Evolutionary conservation across 768 basidiomycete species (phyloP).

Genomic region (Tulasnella sp.): DNA sequence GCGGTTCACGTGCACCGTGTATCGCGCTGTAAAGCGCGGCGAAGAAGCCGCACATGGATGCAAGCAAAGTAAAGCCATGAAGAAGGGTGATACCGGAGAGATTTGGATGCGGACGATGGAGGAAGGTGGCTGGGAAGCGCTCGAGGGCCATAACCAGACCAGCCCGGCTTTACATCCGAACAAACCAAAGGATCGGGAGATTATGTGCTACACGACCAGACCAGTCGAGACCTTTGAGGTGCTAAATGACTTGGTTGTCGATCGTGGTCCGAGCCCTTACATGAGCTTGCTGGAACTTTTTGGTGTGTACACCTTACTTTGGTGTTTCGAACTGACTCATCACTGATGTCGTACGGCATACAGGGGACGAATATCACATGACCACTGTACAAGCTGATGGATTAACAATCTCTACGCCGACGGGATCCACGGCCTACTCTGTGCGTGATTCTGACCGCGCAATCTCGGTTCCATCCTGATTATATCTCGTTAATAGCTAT

Average conservation of each 20-base stretch:
- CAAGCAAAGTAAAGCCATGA: conserved; percentile 54
- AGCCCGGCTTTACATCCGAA: conserved; percentile 19
- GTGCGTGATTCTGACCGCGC: conserved; percentile 38
- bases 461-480: not conserved
- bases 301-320: conserved; percentile 43
- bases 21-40: conserved; percentile 75
- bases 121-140: conserved; percentile 89
- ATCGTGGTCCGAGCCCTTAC: conserved; percentile 95
- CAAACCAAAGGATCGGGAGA: conserved; percentile 75
- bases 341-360: conserved; percentile 11
- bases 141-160: conserved; percentile 47
- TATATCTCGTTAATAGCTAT: conserved; percentile 42
- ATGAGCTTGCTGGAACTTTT: conserved; percentile 93
- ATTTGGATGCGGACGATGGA: conserved; percentile 93
- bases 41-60: conserved; percentile 40
- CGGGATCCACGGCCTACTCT: conserved; percentile 97
- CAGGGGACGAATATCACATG: conserved; percentile 98
- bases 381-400: conserved; percentile 99
- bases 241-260: conserved; percentile 95
- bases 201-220: conserved; percentile 93
- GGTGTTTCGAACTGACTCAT: not conserved
- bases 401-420: conserved; percentile 87
- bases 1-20: conserved; percentile 98
- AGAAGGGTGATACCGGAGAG: conserved; percentile 88
- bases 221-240: conserved; percentile 95